Evolutionary conservation across 2,329 filamentous ascomycete genomes (phyloP).

Genomic region (Purpureocillium lavendulum): DNA sequence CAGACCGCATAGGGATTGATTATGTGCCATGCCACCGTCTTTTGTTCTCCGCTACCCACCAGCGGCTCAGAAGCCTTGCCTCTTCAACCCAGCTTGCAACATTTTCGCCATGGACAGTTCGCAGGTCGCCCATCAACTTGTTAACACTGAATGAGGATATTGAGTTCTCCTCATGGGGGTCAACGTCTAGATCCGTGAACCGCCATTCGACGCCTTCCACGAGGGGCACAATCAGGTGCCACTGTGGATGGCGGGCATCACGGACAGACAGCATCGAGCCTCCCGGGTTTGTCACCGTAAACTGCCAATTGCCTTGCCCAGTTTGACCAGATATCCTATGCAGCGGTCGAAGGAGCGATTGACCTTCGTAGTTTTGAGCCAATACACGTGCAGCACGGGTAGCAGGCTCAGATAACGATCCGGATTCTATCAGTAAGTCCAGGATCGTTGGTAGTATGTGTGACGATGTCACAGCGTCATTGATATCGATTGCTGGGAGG

Average conservation of each 20-base stretch:
- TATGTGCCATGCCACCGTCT: no score
- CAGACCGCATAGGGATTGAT: no score
- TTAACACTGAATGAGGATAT: conserved; percentile 16
- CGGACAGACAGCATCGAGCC: conserved; percentile 13
- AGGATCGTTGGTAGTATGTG: conserved; percentile 25
- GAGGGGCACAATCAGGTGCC: conserved; percentile 15
- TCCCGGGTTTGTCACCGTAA: conserved; percentile 16
- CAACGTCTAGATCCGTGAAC: conserved; percentile 18
- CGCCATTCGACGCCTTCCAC: conserved; percentile 19
- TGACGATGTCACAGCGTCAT: conserved; percentile 21
- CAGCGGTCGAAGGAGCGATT: conserved; percentile 23
- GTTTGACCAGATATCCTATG: conserved; percentile 10
- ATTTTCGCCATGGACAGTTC: conserved; percentile 13
- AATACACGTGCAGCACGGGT: conserved; percentile 18
- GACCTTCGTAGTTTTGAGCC: conserved; percentile 24
- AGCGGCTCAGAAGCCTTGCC: conserved; percentile 20
- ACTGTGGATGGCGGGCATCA: conserved; percentile 10
- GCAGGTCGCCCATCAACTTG: conserved; percentile 11
- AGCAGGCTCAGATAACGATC: conserved; percentile 18
- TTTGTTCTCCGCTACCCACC: conserved; percentile 26
- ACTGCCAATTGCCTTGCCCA: conserved; percentile 15
- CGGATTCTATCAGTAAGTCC: conserved; percentile 23
- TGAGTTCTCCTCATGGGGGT: conserved; percentile 18
- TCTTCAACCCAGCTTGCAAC: conserved; percentile 21
- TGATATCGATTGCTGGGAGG: conserved; percentile 21